phyloP scores from a whole-genome alignment of 768 basidiomycete species.

The Boletus rubescentipes region DNA sequence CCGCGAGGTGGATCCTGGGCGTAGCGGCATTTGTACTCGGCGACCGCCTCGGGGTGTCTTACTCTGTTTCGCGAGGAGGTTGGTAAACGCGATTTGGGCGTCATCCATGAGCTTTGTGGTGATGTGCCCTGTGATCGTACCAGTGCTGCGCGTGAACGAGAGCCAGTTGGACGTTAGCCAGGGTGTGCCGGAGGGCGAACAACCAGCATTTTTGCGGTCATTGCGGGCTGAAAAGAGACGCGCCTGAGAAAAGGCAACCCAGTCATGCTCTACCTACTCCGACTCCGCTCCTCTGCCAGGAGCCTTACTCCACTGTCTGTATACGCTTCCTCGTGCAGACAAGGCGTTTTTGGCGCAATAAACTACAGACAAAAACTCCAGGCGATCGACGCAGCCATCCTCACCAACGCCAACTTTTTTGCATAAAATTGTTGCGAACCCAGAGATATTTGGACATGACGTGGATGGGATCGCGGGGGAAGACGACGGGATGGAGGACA shows the following conservation, averaged over 20 bases:
- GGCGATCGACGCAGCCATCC: conserved; percentile 77
- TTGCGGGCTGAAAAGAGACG: conserved; percentile 41
- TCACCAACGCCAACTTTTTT: conserved; percentile 79
- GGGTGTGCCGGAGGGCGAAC: background rate
- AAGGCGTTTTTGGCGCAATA: conserved; percentile 63
- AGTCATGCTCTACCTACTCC: no score
- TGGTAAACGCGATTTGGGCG: conserved; percentile 71
- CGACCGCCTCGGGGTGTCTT: conserved; percentile 70
- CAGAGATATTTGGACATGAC: conserved; percentile 76
- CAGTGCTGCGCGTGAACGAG: conserved; percentile 12
- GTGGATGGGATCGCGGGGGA: conserved; percentile 24
- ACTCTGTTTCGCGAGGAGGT: conserved; percentile 72
- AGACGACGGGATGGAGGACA: conserved; percentile 16
- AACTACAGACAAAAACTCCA: conserved; percentile 81
- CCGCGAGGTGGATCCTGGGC: conserved; percentile 79
- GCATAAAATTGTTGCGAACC: conserved; percentile 67
- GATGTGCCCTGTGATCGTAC: conserved; percentile 53
- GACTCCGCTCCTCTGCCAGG: no score
- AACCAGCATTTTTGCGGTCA: conserved; percentile 3
- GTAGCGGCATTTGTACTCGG: conserved; percentile 81
- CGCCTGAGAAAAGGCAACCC: no score
- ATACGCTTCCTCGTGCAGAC: conserved; percentile 65
- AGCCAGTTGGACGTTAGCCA: conserved; percentile 26
- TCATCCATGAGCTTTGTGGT: conserved; percentile 83
- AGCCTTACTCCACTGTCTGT: no score